Percentiles rank a stretch among this genome's conserved stretches.
These are phyloP conservation scores for Cornus controversa DNA, from an alignment of 148 eudicot genomes.

Conservation along the genomic window DNA sequence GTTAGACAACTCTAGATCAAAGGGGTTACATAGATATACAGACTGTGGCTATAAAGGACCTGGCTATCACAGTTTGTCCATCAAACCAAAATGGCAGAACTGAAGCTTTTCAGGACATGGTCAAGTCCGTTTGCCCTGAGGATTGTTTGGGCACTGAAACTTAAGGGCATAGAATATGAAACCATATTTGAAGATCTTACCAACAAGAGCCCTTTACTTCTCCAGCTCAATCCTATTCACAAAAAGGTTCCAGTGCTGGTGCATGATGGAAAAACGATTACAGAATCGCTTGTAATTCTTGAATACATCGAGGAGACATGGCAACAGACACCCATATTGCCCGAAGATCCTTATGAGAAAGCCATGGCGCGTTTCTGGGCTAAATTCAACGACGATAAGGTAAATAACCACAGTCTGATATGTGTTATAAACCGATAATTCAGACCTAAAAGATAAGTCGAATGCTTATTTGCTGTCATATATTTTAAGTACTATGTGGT, in stretches of 20 bases:
- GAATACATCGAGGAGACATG: slow-evolving; percentile 38
- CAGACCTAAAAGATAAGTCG: too few relatives aligned
- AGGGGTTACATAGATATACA: too few relatives aligned
- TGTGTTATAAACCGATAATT: too few relatives aligned
- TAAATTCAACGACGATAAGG: slow-evolving; percentile 37
- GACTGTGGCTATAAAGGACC: too few relatives aligned
- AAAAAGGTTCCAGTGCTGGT: slow-evolving; percentile 38
- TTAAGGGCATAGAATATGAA: slow-evolving; percentile 38
- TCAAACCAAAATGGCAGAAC: slow-evolving; percentile 28
- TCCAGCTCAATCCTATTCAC: slow-evolving; percentile 31
- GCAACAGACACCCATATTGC: slow-evolving; percentile 28
- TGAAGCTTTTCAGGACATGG: slow-evolving; percentile 49
- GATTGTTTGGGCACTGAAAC: slow-evolving; percentile 35
- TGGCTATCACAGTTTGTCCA: too few relatives aligned
- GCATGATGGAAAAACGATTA: slow-evolving; percentile 34
- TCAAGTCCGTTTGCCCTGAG: slow-evolving; percentile 38
- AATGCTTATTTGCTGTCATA: too few relatives aligned
- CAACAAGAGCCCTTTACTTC: slow-evolving; percentile 31
- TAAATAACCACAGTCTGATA: neutral
- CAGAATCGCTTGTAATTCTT: slow-evolving; percentile 40
- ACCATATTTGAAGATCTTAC: slow-evolving; percentile 32
- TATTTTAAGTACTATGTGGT: too few relatives aligned
- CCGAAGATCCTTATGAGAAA: slow-evolving; percentile 37
- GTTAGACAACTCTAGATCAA: too few relatives aligned
- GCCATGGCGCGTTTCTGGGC: slow-evolving; percentile 46